Evolutionary conservation across 2,329 filamentous ascomycete genomes (phyloP), one percentile per base, ranked within the genome.

Genomic region (Pyrenophora teres): DNA sequence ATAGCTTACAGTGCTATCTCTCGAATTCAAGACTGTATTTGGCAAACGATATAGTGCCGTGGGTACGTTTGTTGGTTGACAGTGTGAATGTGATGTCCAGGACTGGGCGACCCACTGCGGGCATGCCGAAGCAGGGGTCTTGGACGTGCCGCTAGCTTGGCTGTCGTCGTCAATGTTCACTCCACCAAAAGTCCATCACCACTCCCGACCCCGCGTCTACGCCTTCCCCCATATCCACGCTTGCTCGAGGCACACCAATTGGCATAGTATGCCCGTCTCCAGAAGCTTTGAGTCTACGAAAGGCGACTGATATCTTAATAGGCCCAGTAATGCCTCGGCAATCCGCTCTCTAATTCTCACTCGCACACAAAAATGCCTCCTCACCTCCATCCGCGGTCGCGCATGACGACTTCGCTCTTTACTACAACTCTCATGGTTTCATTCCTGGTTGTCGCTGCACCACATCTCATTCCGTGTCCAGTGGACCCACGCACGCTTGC

Each of bases 351-450:
- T 63, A 66, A 57, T 48, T 54, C 37, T 42, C 36, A 44, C 41
- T 41, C 53, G 38, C 36, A 54, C 51, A 56, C 36, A 50, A 64
- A 45, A 60, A 94, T 94, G 89, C 87, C 90, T 67, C 89, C 85
- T 35, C 80, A 93, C 76, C 86, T 99, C 36, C 94, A 99, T 75
- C 94, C 94, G 30, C 87, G 92, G 74, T 97, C 93, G 63, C 87
- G 90, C 67, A 90, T 91, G 78, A 99, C 94, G 65, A 92, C 89
- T 50, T 94, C 92, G 39, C 87, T 99, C 54, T 99, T 99, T 78
- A 92, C 91, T 43, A 90, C 89, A n/a, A 97, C 93, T 1, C 83
- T 97, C 47, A 82, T 90, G 57, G 87, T 92, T 27, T 94, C 89
- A 63, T 96, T 99, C 74, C 83, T 96, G 58, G 92, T 99, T 56